Base-by-base conservation (phyloP, 257 asterid genomes). In the Lantana camara region DNA sequence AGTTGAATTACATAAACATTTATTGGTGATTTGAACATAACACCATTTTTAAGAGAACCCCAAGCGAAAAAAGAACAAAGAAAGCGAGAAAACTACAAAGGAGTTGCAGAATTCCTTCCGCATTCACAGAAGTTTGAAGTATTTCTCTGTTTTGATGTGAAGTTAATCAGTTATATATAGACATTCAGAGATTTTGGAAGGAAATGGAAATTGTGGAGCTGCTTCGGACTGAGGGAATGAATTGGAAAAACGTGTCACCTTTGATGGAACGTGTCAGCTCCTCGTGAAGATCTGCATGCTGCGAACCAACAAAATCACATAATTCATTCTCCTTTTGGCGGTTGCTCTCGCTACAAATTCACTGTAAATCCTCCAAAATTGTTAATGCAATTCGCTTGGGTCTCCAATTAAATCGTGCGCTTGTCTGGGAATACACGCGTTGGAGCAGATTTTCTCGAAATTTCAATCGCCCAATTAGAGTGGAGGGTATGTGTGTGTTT, bases 251-350 rank as follows among this genome's bases (percentile, higher is more conserved):
- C 68, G 74, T 71, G 75, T 67, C 72, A 67, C 41, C 22, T 50
- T 57, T 32, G 47, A 17, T 37, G 75, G 57, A 21, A 76, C 81
- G 77, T 67, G 80, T 42, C 67, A 32, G 44, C 52, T 66, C 61
- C 40, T 67, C 13, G 22, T 11, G 40, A 46, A 23, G 30, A 10
- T 35, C 57, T 70, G 77, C 73, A 54, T 60, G 70, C 54, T 57
- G 14, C 62, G 14, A 22, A 21, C 32, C 1, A 16, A 21, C 5
- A 4, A 40, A 22, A 9, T 14, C 5, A 4, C 27, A 15, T 13
- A 27, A 23, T 27, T 29, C 24, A 29, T 7, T 49, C 45, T 4
- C 51, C 20, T 14, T 57, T 14, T 44, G 14, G 51, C 16, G 8
- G 17, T 7, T 24, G 32, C 32, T 27, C 4, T 27, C 5, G 7